A percentile compares a stretch with the other conserved stretches of the same genome.
phyloP scores from a whole-genome alignment of 2,329 filamentous ascomycete genomes.

The Lizonia empirigonia region DNA sequence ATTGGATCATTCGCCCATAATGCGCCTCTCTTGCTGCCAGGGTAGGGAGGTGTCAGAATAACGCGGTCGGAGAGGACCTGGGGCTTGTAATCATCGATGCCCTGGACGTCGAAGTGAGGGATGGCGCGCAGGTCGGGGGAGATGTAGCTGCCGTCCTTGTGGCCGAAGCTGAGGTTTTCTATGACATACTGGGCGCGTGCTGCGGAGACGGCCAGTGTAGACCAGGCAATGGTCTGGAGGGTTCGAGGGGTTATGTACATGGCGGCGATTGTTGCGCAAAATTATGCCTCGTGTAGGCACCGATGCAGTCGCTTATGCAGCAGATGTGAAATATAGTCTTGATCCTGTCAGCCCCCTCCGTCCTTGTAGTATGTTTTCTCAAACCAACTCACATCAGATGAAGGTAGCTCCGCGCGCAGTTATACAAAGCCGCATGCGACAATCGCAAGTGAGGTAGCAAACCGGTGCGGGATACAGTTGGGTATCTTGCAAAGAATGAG shows the following conservation, averaged over 20 bases:
- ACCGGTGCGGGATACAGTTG: constrained; percentile 23
- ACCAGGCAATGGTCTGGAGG: constrained; percentile 51
- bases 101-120: constrained; percentile 60
- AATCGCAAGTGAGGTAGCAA: constrained; percentile 12
- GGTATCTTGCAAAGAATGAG: constrained; percentile 33
- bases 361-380: no score
- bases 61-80: constrained; percentile 82
- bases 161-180: constrained; percentile 78
- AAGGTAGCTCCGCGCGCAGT: constrained; percentile 25
- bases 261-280: constrained; percentile 16
- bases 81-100: constrained; percentile 61
- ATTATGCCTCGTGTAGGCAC: not conserved
- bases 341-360: not conserved
- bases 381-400: constrained; percentile 5
- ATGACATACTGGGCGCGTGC: constrained; percentile 69
- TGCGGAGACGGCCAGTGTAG: constrained; percentile 55
- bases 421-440: constrained; percentile 28
- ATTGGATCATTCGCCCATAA: constrained; percentile 73
- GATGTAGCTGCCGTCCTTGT: constrained; percentile 66
- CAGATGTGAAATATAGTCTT: not conserved
- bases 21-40: constrained; percentile 82
- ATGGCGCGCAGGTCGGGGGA: constrained; percentile 64
- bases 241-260: constrained; percentile 45
- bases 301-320: not conserved
- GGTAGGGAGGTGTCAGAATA: constrained; percentile 85